These are phyloP conservation scores for Nyctanthes arbortristis DNA, from an alignment of 257 asterid genomes.

Conservation along the genomic window DNA sequence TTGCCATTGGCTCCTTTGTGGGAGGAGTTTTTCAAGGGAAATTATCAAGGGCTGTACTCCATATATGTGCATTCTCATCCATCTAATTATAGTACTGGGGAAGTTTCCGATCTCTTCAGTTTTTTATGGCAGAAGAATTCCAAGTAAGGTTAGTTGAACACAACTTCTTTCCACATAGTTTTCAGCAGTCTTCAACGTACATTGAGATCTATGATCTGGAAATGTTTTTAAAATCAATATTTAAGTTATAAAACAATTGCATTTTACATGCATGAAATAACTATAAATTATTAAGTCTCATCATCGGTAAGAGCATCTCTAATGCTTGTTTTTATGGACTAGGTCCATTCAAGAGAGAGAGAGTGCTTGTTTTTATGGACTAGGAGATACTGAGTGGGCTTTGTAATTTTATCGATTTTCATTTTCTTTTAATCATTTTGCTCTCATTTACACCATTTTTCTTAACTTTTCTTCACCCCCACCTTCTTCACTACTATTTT, in stretches of 20 bases:
- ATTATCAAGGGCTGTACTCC: constrained; percentile 11
- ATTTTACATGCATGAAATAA: not conserved
- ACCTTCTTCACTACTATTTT: too few species aligned
- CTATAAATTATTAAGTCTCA: too few species aligned
- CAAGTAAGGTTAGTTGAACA: constrained; percentile 32
- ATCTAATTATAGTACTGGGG: not conserved
- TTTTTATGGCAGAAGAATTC: constrained; percentile 31
- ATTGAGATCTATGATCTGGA: not conserved
- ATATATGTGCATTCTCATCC: constrained; percentile 16
- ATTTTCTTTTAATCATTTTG: too few species aligned
- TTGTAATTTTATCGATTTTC: too few species aligned
- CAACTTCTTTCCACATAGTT: not conserved
- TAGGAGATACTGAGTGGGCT: too few species aligned
- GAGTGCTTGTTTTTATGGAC: too few species aligned
- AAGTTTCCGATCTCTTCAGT: constrained; percentile 25
- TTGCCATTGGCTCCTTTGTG: constrained; percentile 18
- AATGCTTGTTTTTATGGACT: too few species aligned
- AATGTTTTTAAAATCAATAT: too few species aligned
- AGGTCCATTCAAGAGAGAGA: too few species aligned
- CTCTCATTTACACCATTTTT: too few species aligned
- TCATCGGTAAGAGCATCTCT: too few species aligned
- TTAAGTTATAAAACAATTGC: not conserved
- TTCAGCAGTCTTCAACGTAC: not conserved
- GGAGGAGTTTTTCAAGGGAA: constrained; percentile 12
- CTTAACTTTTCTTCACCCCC: too few species aligned